Base-by-base conservation (phyloP, 1,139 yeast genomes). In the Hansenula sp. region DNA sequence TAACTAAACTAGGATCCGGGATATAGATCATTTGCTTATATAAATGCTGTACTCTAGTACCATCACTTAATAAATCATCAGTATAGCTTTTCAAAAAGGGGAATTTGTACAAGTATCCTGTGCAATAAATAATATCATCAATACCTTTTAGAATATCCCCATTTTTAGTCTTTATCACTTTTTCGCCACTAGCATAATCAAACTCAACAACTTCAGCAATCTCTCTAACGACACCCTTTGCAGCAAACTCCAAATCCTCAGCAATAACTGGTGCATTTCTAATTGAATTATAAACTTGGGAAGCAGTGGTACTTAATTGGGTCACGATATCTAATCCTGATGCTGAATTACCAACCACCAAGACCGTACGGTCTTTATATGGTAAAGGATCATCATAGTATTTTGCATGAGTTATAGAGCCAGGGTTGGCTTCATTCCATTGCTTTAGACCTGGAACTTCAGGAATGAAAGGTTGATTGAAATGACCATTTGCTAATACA, bases 271-370 rank as follows among this genome's bases (percentile, higher is more conserved):
- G 55, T 71, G 59, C 72, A 74, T 15, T 24, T 25, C 30, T 25
- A 16, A 35, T 30, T 15, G 31, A 25, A 25, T 25, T 35, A 12
- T 25, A 25, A 25, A 78, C 67, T 27, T 63, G 57, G 5, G 62
- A 52, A 32, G 77, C 69, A 2, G 58, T 58, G 5, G 67, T 63
- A 3, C 73, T 70, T 31, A 77, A 49, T 56, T 81, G 86, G 47
- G 68, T 70, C 1, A 81, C 72, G 42, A 81, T 67, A 54, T 82
- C 89, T 10, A 73, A 67, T 1, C 84, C 87, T 6, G 84, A 77
- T 12, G 84, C 79, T 1, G 82, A 77, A 51, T 77, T 77, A 1
- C 88, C 89, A 5, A 82, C 72, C 12, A 82, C 74, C 32, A 82
- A 60, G 19, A 81, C 75, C 27, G 62, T 69, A 47, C 72, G 65